phyloP scores from a whole-genome alignment of 257 asterid genomes.

The Solanum peruvianum region DNA sequence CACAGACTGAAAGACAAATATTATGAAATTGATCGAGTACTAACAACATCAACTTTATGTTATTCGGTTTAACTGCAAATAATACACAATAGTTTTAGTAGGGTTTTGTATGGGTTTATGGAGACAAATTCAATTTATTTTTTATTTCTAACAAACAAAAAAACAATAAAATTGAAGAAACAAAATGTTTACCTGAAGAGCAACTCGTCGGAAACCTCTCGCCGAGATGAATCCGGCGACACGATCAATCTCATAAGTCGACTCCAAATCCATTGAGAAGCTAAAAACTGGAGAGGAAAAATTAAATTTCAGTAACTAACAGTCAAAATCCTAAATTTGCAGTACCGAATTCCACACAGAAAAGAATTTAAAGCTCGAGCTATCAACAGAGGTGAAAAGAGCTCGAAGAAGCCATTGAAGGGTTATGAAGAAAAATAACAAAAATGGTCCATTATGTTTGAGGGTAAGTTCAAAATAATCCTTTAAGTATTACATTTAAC shows the following conservation, averaged over 20 bases:
- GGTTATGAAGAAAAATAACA: not conserved
- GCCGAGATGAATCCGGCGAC: not conserved
- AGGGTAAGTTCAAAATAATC: not conserved
- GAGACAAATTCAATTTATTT: not conserved
- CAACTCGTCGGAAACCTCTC: not conserved
- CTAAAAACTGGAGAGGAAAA: not conserved
- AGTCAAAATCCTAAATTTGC: not conserved
- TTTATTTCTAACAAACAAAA: not conserved
- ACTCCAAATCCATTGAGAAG: not conserved
- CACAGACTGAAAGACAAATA: too few species aligned
- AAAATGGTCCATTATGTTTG: not conserved
- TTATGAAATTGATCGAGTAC: too few species aligned
- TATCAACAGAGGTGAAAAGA: not conserved
- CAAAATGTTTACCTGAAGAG: conserved; percentile 1
- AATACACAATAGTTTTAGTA: too few species aligned
- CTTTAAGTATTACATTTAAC: not conserved
- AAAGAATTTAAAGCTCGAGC: not conserved
- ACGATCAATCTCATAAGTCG: not conserved
- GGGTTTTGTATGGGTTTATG: not conserved
- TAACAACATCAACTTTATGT: too few species aligned
- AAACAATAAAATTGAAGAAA: not conserved
- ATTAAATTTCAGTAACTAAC: not conserved
- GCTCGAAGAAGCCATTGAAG: not conserved
- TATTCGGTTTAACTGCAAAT: too few species aligned
- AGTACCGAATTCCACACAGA: not conserved